Conservation (phyloP, 352 stramenopile species). For the Thalassiosira ordinaria region DNA sequence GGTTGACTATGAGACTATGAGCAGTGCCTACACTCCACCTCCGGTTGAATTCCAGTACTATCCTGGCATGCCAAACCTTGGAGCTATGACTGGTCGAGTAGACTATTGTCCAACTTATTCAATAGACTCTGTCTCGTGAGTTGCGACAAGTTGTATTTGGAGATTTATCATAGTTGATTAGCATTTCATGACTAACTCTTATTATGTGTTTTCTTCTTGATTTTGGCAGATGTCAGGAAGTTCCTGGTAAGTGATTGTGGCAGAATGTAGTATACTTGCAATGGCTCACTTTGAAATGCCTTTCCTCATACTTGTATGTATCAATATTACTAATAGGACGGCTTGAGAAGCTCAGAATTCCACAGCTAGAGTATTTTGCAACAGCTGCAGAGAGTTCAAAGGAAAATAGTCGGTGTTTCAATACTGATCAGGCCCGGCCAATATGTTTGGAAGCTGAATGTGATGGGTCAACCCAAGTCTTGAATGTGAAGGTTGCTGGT, state of each 20-base stretch:
- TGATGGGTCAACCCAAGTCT: conserved; percentile 43
- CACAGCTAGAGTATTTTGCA: conserved; percentile 44
- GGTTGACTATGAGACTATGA: conserved; percentile 27
- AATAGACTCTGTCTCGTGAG: conserved; percentile 28
- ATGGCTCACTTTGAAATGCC: neutral
- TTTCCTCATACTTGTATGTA: neutral
- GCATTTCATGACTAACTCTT: neutral
- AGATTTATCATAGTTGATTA: neutral
- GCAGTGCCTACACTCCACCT: conserved; percentile 28
- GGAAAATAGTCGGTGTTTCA: conserved; percentile 56
- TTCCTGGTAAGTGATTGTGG: conserved; percentile 13
- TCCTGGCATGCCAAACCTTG: conserved; percentile 14
- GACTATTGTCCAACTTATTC: conserved; percentile 46
- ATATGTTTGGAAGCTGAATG: conserved; percentile 60
- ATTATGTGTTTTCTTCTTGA: neutral
- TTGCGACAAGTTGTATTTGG: neutral
- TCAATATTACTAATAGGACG: neutral
- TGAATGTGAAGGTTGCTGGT: conserved; percentile 30
- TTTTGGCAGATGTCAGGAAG: conserved; percentile 24
- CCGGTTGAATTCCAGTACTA: conserved; percentile 35
- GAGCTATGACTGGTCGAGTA: conserved; percentile 19
- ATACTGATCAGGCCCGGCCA: conserved; percentile 32
- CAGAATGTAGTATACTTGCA: neutral
- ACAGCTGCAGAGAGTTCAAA: conserved; percentile 6
- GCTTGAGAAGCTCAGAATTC: conserved; percentile 31